phyloP scores from a whole-genome alignment of 2,329 filamentous ascomycete genomes.

The Rhynchosporium agropyri region DNA sequence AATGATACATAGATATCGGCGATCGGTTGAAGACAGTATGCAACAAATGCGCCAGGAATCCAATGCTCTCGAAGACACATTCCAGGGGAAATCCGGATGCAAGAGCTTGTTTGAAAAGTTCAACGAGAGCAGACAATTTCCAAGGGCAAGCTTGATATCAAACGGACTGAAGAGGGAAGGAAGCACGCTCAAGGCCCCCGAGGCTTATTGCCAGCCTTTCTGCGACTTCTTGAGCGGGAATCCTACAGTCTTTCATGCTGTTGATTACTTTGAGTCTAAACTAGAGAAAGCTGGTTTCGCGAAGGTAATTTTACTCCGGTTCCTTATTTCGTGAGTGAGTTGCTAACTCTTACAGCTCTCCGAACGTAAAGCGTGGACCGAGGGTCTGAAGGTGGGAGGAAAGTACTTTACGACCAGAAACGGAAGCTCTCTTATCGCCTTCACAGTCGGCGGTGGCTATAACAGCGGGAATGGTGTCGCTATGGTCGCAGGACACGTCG shows the following conservation, averaged over 20 bases:
- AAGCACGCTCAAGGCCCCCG: slow-evolving; percentile 46
- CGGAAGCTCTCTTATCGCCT: slow-evolving; percentile 82
- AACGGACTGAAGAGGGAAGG: slow-evolving; percentile 22
- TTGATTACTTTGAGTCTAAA: slow-evolving; percentile 75
- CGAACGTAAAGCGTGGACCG: slow-evolving; percentile 76
- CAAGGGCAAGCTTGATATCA: slow-evolving; percentile 24
- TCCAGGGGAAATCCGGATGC: slow-evolving; percentile 1
- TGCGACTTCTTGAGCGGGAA: slow-evolving; percentile 85
- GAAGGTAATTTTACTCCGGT: slow-evolving; percentile 53
- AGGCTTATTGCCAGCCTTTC: slow-evolving; percentile 80
- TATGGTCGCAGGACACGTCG: slow-evolving; percentile 90
- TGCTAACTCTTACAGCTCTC: slow-evolving; percentile 57
- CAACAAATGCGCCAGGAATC: not conserved
- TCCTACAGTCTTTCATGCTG: slow-evolving; percentile 91
- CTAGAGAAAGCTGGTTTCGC: slow-evolving; percentile 73
- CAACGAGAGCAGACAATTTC: slow-evolving; percentile 22
- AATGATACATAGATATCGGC: not conserved
- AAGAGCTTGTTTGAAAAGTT: slow-evolving; percentile 35
- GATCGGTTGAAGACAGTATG: slow-evolving; percentile 2
- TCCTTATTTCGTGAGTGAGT: not conserved
- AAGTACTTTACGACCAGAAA: slow-evolving; percentile 91
- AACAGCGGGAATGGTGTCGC: slow-evolving; percentile 82
- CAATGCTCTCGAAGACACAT: slow-evolving; percentile 12
- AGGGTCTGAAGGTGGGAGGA: slow-evolving; percentile 73
- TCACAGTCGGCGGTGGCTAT: slow-evolving; percentile 79